These are phyloP conservation scores for Scedosporium boydii DNA, from an alignment of 2,329 filamentous ascomycete species.

Conservation along the genomic window DNA sequence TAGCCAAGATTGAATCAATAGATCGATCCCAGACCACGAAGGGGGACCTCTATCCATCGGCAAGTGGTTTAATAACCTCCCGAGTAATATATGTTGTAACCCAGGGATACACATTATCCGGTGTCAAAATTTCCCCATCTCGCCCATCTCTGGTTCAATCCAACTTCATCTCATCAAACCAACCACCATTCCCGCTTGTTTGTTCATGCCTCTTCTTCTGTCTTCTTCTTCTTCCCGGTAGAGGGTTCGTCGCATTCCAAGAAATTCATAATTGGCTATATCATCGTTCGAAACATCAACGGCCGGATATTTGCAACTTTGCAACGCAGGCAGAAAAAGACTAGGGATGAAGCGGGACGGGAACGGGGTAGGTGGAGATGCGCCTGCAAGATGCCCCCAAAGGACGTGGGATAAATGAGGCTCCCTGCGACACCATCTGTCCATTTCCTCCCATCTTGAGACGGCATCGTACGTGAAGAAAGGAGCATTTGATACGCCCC, in stretches of 20 bases:
- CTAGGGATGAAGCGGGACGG: neutral
- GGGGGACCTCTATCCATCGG: neutral
- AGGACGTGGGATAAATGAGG: neutral
- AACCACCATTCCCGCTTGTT: neutral
- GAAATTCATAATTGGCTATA: neutral
- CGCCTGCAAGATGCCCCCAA: too few species aligned
- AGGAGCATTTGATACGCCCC: neutral
- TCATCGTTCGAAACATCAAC: neutral
- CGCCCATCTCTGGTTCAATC: neutral
- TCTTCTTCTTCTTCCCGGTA: too few species aligned
- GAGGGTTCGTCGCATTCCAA: too few species aligned
- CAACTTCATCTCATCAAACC: neutral
- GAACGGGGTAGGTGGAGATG: neutral
- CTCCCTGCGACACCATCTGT: neutral
- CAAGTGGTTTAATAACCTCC: neutral
- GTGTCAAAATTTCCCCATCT: neutral
- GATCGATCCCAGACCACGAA: too few species aligned
- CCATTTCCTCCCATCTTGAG: neutral
- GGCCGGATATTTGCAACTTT: neutral
- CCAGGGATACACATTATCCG: neutral
- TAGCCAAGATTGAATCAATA: too few species aligned
- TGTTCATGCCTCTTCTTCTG: too few species aligned
- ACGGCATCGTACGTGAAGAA: neutral
- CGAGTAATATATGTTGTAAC: neutral
- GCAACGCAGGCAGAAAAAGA: conserved; percentile 1